phyloP scores from a whole-genome alignment of 805 yeast genomes.

The Blastobotrys parvus region DNA sequence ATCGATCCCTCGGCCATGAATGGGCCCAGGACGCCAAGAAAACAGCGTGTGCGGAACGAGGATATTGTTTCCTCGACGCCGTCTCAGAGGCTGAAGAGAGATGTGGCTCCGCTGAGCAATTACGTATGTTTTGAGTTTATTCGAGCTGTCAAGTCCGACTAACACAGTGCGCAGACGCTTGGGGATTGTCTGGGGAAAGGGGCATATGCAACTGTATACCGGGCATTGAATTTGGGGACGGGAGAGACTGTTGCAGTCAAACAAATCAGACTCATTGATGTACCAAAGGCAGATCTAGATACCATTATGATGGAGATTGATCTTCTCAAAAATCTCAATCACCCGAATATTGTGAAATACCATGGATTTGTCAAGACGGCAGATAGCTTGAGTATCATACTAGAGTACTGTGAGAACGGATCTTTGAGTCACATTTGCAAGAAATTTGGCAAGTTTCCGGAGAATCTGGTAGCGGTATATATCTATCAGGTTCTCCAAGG shows the following conservation, averaged over 20 bases:
- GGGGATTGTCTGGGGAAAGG: conserved; percentile 76
- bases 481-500: conserved; percentile 52
- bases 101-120: conserved; percentile 11
- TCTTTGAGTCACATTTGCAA: conserved; percentile 49
- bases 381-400: conserved; percentile 45
- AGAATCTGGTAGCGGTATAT: conserved; percentile 40
- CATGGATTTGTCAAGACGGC: conserved; percentile 56
- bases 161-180: conserved; percentile 8
- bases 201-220: conserved; percentile 82
- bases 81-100: conserved; percentile 10
- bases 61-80: conserved; percentile 17
- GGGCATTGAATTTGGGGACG: conserved; percentile 59
- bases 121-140: conserved; percentile 8
- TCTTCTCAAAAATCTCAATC: conserved; percentile 53
- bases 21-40: conserved; percentile 1
- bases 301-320: conserved; percentile 59
- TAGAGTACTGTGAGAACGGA: conserved; percentile 59
- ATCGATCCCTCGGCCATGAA: background rate
- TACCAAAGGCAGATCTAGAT: conserved; percentile 27
- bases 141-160: background rate
- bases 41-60: background rate
- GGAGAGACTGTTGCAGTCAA: conserved; percentile 71
- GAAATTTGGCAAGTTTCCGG: conserved; percentile 47
- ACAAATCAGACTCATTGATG: conserved; percentile 50
- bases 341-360: conserved; percentile 59